Evolutionary conservation across 345 rosid genomes (phyloP).

Genomic region (Acer campestre): DNA sequence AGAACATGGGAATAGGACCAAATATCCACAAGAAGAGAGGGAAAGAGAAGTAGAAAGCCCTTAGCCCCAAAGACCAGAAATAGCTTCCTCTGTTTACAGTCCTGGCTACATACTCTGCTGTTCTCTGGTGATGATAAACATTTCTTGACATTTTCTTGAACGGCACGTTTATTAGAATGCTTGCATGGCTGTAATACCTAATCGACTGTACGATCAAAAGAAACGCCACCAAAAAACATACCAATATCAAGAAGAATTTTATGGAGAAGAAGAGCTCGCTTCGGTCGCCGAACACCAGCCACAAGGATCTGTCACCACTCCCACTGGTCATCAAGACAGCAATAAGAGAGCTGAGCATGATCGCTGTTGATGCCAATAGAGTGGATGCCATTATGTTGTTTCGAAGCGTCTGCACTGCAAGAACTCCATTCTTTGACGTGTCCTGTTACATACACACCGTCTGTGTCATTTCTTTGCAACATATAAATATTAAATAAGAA

Average conservation of each 20-base stretch:
- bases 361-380: conserved; percentile 80
- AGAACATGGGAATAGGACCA: conserved; percentile 81
- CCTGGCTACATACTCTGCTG: conserved; percentile 64
- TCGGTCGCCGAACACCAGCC: conserved; percentile 55
- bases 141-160: conserved; percentile 45
- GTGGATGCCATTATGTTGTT: conserved; percentile 98
- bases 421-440: conserved; percentile 67
- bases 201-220: conserved; percentile 72
- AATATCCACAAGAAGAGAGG: conserved; percentile 90
- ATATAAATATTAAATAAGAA: too few relatives aligned
- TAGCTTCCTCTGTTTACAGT: conserved; percentile 79
- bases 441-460: conserved; percentile 38
- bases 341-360: conserved; percentile 76
- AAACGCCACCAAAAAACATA: conserved; percentile 73
- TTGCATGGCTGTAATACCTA: conserved; percentile 89
- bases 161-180: conserved; percentile 81
- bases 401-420: conserved; percentile 86
- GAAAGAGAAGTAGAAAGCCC: conserved; percentile 87
- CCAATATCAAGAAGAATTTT: conserved; percentile 68
- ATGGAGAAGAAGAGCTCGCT: conserved; percentile 57
- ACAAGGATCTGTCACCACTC: conserved; percentile 26
- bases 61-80: conserved; percentile 87
- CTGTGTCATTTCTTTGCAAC: background rate
- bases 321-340: conserved; percentile 62
- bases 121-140: conserved; percentile 36